A percentile compares a stretch with the other conserved stretches of the same genome.
Evolutionary conservation across 495 filamentous ascomycete species (phyloP).

Genomic region (Monascus purpureus): DNA sequence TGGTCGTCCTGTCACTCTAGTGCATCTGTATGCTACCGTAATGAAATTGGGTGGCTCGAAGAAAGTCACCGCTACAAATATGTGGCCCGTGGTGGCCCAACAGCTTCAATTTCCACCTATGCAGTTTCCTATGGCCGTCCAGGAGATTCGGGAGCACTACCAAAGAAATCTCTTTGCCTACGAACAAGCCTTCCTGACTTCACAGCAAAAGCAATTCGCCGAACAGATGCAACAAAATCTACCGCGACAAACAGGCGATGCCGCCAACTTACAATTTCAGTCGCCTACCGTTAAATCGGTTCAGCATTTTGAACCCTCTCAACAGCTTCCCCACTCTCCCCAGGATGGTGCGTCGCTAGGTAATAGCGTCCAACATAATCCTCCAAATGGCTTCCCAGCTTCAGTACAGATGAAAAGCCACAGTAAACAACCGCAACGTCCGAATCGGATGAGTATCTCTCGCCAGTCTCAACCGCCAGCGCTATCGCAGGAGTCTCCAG

Average conservation of each 20-base stretch:
- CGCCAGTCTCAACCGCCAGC: conserved; percentile 23
- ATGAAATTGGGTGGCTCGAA: conserved; percentile 67
- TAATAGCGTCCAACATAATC: conserved; percentile 18
- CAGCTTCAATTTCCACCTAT: conserved; percentile 49
- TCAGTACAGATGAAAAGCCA: conserved; percentile 25
- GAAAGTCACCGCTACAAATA: conserved; percentile 48
- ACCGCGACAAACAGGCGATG: conserved; percentile 24
- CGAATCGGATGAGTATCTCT: conserved; percentile 22
- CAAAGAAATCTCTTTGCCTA: conserved; percentile 59
- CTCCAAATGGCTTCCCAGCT: conserved; percentile 31
- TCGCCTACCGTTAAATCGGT: conserved; percentile 21
- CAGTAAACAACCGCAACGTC: conserved; percentile 23
- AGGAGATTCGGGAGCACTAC: conserved; percentile 58
- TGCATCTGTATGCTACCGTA: conserved; percentile 62
- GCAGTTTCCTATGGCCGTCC: conserved; percentile 49
- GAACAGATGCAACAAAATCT: conserved; percentile 41
- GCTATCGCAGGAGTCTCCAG: conserved; percentile 17
- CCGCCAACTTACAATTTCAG: conserved; percentile 25
- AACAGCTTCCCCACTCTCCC: conserved; percentile 23
- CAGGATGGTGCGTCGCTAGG: conserved; percentile 18
- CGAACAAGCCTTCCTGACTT: conserved; percentile 55
- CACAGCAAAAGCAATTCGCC: conserved; percentile 39
- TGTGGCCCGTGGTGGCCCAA: conserved; percentile 59
- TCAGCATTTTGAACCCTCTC: conserved; percentile 19
- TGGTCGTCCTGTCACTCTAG: conserved; percentile 54